These are phyloP conservation scores for Pleurotus pulmonarius DNA, from an alignment of 768 basidiomycete species.

Conservation along the genomic window DNA sequence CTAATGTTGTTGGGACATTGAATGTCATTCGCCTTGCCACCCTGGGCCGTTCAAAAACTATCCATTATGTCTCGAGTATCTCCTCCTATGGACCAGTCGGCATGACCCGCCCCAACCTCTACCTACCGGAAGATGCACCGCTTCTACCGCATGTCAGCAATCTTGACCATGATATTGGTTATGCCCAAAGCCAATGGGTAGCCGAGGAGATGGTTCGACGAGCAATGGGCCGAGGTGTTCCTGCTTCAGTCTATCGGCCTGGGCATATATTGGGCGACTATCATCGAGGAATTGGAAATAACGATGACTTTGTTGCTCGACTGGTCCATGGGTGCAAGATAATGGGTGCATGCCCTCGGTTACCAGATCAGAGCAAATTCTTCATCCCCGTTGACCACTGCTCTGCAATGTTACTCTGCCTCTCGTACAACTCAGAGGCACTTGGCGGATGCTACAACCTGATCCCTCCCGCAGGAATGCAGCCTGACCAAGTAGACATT, in stretches of 20 bases:
- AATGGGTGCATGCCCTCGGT: neutral
- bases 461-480: neutral
- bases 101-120: neutral
- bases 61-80: constrained; percentile 7
- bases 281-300: neutral
- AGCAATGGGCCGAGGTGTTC: neutral
- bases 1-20: constrained; percentile 5
- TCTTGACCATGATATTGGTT: neutral
- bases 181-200: constrained; percentile 8
- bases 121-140: neutral
- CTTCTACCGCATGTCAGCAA: neutral
- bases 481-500: neutral
- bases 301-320: constrained; percentile 5
- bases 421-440: neutral
- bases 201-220: constrained; percentile 5
- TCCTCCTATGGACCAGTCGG: constrained; percentile 3
- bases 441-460: constrained; percentile 1
- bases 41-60: neutral
- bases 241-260: neutral
- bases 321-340: neutral
- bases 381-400: constrained; percentile 6
- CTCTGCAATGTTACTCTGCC: neutral
- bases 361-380: constrained; percentile 4
- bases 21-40: neutral
- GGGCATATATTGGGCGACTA: neutral